Conservation (phyloP, 108 stramenopile species). For the Cyclotella kingstonii region DNA sequence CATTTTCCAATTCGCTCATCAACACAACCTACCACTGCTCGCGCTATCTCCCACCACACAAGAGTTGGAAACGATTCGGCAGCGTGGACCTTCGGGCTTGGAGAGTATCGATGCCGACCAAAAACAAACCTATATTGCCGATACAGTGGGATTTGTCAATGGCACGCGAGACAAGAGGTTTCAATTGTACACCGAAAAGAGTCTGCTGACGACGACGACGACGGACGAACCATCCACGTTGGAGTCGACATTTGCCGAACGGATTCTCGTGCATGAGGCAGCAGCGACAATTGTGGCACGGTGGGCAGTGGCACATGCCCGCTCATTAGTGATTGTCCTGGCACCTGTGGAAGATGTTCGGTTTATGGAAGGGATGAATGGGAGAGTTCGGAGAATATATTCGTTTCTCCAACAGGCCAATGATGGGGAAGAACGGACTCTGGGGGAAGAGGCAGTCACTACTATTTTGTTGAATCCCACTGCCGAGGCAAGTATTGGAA, state of each 20-base stretch:
- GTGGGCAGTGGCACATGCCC: slow-evolving; percentile 53
- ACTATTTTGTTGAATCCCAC: slow-evolving; percentile 82
- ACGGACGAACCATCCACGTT: slow-evolving; percentile 23
- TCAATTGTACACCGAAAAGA: slow-evolving; percentile 75
- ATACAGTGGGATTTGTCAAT: slow-evolving; percentile 75
- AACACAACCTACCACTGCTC: slow-evolving; percentile 44
- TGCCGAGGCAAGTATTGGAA: slow-evolving; percentile 34
- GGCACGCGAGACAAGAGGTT: slow-evolving; percentile 72
- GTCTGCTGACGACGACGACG: slow-evolving; percentile 45
- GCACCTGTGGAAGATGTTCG: slow-evolving; percentile 69
- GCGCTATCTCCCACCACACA: slow-evolving; percentile 62
- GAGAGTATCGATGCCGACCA: slow-evolving; percentile 58
- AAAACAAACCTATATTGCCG: slow-evolving; percentile 62
- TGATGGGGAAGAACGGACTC: slow-evolving; percentile 22
- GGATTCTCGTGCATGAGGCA: slow-evolving; percentile 80
- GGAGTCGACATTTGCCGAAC: slow-evolving; percentile 63
- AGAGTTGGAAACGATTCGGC: slow-evolving; percentile 52
- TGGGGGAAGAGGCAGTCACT: slow-evolving; percentile 71
- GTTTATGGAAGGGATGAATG: slow-evolving; percentile 73
- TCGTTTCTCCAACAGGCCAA: slow-evolving; percentile 34
- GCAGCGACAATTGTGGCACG: slow-evolving; percentile 57
- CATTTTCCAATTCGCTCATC: slow-evolving; percentile 53
- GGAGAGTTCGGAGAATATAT: slow-evolving; percentile 71
- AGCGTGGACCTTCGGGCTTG: slow-evolving; percentile 43
- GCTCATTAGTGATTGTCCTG: slow-evolving; percentile 58